phyloP scores from a whole-genome alignment of 768 basidiomycete genomes.

The Boletus pseudopeckii region DNA sequence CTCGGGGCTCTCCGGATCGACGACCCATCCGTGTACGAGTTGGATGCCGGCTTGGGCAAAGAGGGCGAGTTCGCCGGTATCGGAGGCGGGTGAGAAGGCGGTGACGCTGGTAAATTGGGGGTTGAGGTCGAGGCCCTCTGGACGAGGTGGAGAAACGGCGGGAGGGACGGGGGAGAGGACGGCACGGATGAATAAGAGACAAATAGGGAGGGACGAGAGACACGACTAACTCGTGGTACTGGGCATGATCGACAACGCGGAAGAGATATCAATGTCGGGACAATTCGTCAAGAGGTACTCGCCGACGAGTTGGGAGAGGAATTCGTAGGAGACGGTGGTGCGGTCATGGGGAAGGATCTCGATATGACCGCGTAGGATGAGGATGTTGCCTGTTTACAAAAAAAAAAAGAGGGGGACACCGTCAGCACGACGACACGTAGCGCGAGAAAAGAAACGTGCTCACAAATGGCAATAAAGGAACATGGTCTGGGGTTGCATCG shows the following conservation, averaged over 20 bases:
- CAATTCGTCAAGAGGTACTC: constrained; percentile 69
- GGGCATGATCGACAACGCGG: constrained; percentile 41
- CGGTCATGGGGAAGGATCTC: constrained; percentile 64
- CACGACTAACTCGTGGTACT: constrained; percentile 65
- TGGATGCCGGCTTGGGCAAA: constrained; percentile 80
- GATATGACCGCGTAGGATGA: constrained; percentile 82
- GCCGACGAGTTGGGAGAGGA: constrained; percentile 77
- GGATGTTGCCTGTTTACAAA: constrained; percentile 65
- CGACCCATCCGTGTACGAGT: constrained; percentile 83
- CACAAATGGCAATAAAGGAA: constrained; percentile 88
- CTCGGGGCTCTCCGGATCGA: constrained; percentile 49
- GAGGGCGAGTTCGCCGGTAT: constrained; percentile 76
- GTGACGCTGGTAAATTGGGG: constrained; percentile 71
- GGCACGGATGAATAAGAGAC: background rate
- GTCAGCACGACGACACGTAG: background rate
- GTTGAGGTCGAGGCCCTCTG: constrained; percentile 88
- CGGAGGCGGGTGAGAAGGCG: constrained; percentile 61
- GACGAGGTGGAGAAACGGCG: background rate
- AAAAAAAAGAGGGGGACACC: no score
- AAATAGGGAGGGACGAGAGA: background rate
- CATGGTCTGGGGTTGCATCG: constrained; percentile 54
- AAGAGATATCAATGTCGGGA: constrained; percentile 36
- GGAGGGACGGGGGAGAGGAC: background rate
- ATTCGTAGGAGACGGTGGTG: constrained; percentile 75
- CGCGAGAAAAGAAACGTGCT: background rate